phyloP scores from a whole-genome alignment of 2,329 filamentous ascomycete genomes.

The Ophiostoma novo-ulmi region DNA sequence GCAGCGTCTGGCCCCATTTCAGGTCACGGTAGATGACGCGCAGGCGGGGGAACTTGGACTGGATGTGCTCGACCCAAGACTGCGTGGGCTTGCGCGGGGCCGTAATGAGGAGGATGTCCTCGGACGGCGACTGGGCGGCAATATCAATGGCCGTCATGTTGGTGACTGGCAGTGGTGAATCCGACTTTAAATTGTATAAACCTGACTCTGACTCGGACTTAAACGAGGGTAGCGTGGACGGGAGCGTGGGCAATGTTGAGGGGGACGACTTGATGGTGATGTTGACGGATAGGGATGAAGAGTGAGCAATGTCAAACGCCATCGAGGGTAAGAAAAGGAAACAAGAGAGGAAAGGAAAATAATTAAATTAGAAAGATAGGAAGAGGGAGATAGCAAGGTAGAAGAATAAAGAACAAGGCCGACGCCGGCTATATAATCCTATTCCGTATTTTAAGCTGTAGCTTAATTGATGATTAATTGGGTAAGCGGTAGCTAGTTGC shows the following conservation, averaged over 20 bases:
- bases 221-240: neutral
- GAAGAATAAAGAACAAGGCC: neutral
- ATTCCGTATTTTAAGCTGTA: neutral
- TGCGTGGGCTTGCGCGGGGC: slow-evolving; percentile 33
- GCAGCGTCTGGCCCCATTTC: slow-evolving; percentile 32
- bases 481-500: neutral
- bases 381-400: slow-evolving; percentile 4
- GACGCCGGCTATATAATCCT: neutral
- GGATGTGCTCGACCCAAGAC: slow-evolving; percentile 37
- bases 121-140: slow-evolving; percentile 26
- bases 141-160: slow-evolving; percentile 21
- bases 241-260: slow-evolving; percentile 10
- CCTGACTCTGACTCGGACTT: neutral
- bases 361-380: neutral
- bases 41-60: slow-evolving; percentile 42
- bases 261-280: slow-evolving; percentile 13
- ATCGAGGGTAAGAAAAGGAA: slow-evolving; percentile 7
- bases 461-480: slow-evolving; percentile 3
- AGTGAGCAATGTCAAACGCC: slow-evolving; percentile 6
- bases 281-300: slow-evolving; percentile 18
- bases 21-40: slow-evolving; percentile 35
- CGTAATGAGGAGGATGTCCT: slow-evolving; percentile 46
- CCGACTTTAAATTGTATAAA: neutral
- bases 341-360: neutral
- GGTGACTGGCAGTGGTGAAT: neutral